Base-by-base conservation (phyloP, 1,284 basidiomycete genomes). In the Coniferiporia weirii region DNA sequence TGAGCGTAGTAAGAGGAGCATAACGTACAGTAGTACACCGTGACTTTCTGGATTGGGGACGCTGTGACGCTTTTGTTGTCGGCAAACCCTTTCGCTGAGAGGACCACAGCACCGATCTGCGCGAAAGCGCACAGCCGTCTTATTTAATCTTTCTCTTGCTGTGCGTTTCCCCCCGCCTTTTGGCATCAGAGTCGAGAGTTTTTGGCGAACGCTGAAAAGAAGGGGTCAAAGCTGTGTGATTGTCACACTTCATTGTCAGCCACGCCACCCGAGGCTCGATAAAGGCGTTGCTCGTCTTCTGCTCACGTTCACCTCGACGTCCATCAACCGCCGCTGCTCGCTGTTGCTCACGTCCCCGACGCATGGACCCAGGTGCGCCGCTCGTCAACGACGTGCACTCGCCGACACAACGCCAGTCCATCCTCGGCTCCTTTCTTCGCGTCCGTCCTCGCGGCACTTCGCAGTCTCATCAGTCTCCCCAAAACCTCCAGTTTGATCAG, bases 341-440 rank as follows among this genome's bases (percentile, higher is more conserved):
- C 22, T 17, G 52, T 54, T 35, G 52, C 19, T n/a, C 17, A 13
- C 35, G 34, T 36, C 48, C 46, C 49, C 56, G 56, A 45, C 51
- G 48, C 44, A 61, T 58, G 60, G 56, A 61, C 45, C 52, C 56
- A 46, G 52, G 44, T 45, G 56, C 51, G 17, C 36, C 56, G 36
- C 32, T 50, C 40, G 22, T 52, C 34, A 61, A 50, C 60, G 56
- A 57, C 55, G 56, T 51, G 40, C 60, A 52, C 15, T 51, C 45
- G 9, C 53, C 56, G 15, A 54, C 53, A 13, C 71, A 71, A 35
- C 67, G 71, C 35, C 72, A 73, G 63, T 73, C 73, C 45, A 74
- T 75, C 54, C 65, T 75, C 43, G 72, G 72, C 52, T 72, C 70
- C 54, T 73, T 75, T 61, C 67, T 75, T 49, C 72, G 74, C 49